Evolutionary conservation across 2,329 filamentous ascomycete genomes (phyloP).

Genomic region (Myriosclerotinia curreyana): DNA sequence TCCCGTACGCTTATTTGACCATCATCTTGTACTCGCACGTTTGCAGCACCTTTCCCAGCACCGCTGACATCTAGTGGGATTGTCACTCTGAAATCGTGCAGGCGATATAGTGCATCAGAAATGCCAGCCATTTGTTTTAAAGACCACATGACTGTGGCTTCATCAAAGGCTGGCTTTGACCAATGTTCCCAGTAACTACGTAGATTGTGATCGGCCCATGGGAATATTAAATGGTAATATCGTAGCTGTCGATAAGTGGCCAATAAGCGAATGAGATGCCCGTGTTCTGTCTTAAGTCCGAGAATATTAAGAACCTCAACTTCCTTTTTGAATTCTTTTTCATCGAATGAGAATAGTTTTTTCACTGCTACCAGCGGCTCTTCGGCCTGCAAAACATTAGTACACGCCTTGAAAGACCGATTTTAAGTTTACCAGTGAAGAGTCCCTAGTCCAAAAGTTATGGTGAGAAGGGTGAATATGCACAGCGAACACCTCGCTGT

Average conservation of each 20-base stretch:
- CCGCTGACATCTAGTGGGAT: conserved; percentile 16
- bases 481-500: conserved; percentile 29
- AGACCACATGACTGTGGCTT: conserved; percentile 32
- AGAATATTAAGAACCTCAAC: conserved; percentile 23
- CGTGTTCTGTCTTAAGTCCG: conserved; percentile 24
- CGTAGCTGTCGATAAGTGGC: conserved; percentile 33
- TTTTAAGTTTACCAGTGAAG: background rate
- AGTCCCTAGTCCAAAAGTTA: conserved; percentile 21
- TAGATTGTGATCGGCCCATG: conserved; percentile 35
- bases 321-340: conserved; percentile 28
- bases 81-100: conserved; percentile 33
- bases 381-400: conserved; percentile 22
- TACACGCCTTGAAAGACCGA: background rate
- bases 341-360: conserved; percentile 22
- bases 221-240: conserved; percentile 38
- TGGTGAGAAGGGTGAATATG: conserved; percentile 31
- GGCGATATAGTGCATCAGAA: conserved; percentile 28
- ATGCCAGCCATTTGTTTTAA: conserved; percentile 38
- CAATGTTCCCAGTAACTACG: conserved; percentile 34
- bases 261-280: conserved; percentile 36
- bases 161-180: conserved; percentile 23
- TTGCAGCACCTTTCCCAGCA: conserved; percentile 18
- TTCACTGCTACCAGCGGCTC: conserved; percentile 30
- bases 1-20: conserved; percentile 20
- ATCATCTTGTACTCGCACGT: conserved; percentile 13